These are phyloP conservation scores for Leccinum subgranulosum DNA, from an alignment of 768 basidiomycete genomes.

Conservation along the genomic window DNA sequence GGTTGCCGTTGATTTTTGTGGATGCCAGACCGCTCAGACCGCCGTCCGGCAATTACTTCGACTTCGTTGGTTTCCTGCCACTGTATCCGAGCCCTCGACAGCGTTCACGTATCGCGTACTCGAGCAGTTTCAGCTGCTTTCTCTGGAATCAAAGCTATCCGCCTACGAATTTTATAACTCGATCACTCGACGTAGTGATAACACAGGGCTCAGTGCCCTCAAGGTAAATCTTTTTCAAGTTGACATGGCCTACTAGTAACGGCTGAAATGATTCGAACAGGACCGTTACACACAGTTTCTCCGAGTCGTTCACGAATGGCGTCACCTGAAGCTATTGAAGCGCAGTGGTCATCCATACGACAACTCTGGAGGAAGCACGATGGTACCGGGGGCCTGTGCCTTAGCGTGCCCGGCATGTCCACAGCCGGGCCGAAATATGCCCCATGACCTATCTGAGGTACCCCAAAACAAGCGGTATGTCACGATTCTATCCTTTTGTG, in stretches of 20 bases:
- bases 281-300: slow-evolving; percentile 16
- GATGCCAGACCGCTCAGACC: neutral
- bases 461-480: neutral
- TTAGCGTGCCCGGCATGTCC: neutral
- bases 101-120: neutral
- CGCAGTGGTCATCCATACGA: neutral
- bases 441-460: neutral
- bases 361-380: neutral
- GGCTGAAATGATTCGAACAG: neutral
- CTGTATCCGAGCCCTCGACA: neutral
- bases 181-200: neutral
- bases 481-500: neutral
- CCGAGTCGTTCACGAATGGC: slow-evolving; percentile 17
- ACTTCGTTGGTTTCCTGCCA: neutral
- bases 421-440: neutral
- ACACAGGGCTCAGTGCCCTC: neutral
- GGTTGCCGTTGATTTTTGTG: neutral
- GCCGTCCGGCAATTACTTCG: neutral
- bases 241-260: too few relatives aligned
- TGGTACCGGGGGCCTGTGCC: neutral
- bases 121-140: neutral
- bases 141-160: neutral
- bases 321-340: slow-evolving; percentile 21
- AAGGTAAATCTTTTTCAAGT: neutral
- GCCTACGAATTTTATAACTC: neutral